Percentiles rank a stretch among this genome's conserved stretches.
Evolutionary conservation across 2,329 filamentous ascomycete genomes (phyloP).

Genomic region (Calonectria crousiana): DNA sequence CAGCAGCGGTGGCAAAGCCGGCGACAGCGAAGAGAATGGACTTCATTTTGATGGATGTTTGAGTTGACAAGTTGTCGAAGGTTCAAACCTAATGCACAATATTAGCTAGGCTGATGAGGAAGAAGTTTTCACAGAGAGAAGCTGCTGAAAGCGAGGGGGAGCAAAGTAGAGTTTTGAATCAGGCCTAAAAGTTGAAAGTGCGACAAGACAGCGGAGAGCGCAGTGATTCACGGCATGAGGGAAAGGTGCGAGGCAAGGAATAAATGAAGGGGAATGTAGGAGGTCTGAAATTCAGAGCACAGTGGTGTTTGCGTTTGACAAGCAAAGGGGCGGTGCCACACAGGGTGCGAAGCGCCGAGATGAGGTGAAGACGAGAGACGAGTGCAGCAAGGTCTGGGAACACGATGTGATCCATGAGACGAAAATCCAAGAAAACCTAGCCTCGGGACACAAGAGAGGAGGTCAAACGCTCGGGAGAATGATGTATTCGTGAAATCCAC

Average conservation of each 20-base stretch:
- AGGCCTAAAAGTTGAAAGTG: not conserved
- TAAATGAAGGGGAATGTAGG: constrained; percentile 27
- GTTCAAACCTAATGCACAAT: constrained; percentile 28
- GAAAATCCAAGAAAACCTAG: not conserved
- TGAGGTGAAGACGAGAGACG: constrained; percentile 18
- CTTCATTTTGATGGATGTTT: constrained; percentile 62
- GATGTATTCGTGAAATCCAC: constrained; percentile 4
- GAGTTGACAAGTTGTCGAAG: constrained; percentile 29
- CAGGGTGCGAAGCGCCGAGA: constrained; percentile 32
- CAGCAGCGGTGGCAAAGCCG: constrained; percentile 54
- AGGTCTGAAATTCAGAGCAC: constrained; percentile 28
- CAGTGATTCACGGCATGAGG: constrained; percentile 9
- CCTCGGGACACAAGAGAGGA: constrained; percentile 23
- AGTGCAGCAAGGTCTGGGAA: constrained; percentile 28
- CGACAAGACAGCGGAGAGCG: not conserved
- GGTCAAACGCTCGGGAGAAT: not conserved
- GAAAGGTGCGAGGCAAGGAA: constrained; percentile 16
- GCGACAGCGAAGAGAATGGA: constrained; percentile 57
- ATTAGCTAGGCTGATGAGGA: constrained; percentile 15
- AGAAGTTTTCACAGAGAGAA: not conserved
- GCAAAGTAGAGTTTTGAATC: not conserved
- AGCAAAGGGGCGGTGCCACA: constrained; percentile 41
- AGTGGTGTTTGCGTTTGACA: constrained; percentile 49
- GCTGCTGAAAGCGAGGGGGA: not conserved
- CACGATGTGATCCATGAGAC: constrained; percentile 33